phyloP scores from a whole-genome alignment of 2,329 filamentous ascomycete species.

The Xylaria sp. region DNA sequence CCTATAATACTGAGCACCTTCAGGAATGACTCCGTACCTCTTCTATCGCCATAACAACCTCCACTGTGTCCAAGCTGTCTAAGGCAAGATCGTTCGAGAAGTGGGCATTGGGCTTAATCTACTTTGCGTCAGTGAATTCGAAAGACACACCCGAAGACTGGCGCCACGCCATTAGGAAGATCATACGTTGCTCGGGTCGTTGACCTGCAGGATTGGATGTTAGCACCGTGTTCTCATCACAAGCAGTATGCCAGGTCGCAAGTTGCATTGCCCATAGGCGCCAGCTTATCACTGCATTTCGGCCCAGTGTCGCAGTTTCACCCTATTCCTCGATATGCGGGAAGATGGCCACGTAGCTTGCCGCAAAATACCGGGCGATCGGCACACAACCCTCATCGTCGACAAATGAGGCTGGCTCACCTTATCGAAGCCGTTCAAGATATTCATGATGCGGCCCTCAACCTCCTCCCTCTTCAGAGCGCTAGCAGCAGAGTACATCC shows the following conservation, averaged over 20 bases:
- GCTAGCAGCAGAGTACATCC: conserved; percentile 87
- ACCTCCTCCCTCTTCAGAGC: conserved; percentile 86
- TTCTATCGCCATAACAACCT: conserved; percentile 99
- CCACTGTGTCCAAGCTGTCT: conserved; percentile 97
- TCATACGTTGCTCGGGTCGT: conserved; percentile 72
- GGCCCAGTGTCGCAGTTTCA: neutral
- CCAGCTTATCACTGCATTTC: conserved; percentile 1
- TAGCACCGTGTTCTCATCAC: conserved; percentile 36
- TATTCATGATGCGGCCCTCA: conserved; percentile 89
- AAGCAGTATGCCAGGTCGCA: neutral
- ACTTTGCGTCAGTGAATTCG: conserved; percentile 41
- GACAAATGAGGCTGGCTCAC: conserved; percentile 59
- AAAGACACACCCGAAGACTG: neutral
- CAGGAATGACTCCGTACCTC: conserved; percentile 70
- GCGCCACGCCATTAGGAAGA: conserved; percentile 7
- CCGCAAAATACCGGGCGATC: neutral
- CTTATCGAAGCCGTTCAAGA: conserved; percentile 98
- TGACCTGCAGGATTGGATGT: conserved; percentile 65
- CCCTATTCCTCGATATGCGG: neutral
- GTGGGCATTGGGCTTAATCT: conserved; percentile 88
- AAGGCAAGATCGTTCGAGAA: conserved; percentile 97
- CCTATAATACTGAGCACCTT: conserved; percentile 9
- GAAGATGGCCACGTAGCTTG: neutral
- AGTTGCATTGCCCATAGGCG: conserved; percentile 22
- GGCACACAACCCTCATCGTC: neutral